Conservation (phyloP, 306 rosid species). For the Macrotyloma uniflorum region DNA sequence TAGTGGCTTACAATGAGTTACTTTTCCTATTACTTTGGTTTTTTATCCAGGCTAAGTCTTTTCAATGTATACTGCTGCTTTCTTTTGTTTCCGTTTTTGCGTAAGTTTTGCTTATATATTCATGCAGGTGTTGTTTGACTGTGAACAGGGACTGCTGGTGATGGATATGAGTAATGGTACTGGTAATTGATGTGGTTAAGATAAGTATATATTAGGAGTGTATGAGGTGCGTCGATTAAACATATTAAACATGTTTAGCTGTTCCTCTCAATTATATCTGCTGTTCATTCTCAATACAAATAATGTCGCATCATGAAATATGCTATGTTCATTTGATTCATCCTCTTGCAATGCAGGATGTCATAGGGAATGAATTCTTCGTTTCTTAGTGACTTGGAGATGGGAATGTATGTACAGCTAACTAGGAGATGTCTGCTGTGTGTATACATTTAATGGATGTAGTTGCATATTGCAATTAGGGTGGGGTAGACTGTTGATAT, state of each 20-base stretch:
- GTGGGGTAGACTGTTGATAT: constrained; percentile 41
- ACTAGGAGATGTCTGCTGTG: constrained; percentile 30
- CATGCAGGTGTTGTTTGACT: constrained; percentile 36
- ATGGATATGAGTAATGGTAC: constrained; percentile 9
- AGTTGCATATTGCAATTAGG: constrained; percentile 30
- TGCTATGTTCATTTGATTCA: constrained; percentile 17
- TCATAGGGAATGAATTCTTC: constrained; percentile 18
- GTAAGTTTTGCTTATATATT: neutral
- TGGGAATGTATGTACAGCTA: constrained; percentile 27
- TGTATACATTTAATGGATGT: constrained; percentile 35
- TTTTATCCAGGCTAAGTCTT: neutral
- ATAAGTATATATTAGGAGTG: constrained; percentile 42
- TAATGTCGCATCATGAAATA: constrained; percentile 13
- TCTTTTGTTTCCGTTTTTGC: constrained; percentile 26
- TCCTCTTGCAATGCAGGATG: constrained; percentile 43
- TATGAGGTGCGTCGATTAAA: constrained; percentile 32
- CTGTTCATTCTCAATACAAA: constrained; percentile 16
- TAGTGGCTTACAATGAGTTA: constrained; percentile 26
- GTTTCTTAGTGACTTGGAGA: constrained; percentile 39
- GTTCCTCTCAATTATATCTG: constrained; percentile 10
- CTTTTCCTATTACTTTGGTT: neutral
- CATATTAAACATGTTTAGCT: neutral
- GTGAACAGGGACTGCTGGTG: constrained; percentile 31
- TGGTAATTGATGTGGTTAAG: constrained; percentile 31
- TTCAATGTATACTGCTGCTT: constrained; percentile 8